Conservation (phyloP, 768 basidiomycete genomes). For the Lyophyllum atratum region DNA sequence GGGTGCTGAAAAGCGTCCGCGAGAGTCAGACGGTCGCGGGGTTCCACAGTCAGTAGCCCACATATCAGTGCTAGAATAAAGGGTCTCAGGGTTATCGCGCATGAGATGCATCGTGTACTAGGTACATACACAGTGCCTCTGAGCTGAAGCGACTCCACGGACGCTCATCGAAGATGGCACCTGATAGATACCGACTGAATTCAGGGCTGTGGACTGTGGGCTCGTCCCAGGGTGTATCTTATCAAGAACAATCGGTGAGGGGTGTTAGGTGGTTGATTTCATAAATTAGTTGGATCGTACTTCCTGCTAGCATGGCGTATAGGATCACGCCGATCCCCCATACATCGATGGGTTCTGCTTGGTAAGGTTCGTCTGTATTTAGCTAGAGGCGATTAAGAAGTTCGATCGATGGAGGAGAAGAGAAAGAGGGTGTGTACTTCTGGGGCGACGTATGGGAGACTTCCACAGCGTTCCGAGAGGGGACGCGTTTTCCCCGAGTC, state of each 20-base stretch:
- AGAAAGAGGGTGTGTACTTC: background rate
- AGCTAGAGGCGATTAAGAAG: slow-evolving; percentile 46
- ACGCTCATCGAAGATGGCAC: slow-evolving; percentile 67
- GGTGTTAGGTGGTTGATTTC: background rate
- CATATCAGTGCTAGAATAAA: slow-evolving; percentile 66
- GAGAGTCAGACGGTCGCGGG: slow-evolving; percentile 67
- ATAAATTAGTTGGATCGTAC: slow-evolving; percentile 45
- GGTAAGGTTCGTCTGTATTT: slow-evolving; percentile 65
- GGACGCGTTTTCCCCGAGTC: slow-evolving; percentile 73
- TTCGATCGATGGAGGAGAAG: background rate
- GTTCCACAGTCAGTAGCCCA: slow-evolving; percentile 72
- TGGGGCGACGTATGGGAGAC: slow-evolving; percentile 16
- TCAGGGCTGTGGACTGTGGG: slow-evolving; percentile 81
- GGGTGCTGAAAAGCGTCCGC: slow-evolving; percentile 51
- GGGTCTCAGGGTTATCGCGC: background rate
- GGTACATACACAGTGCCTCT: slow-evolving; percentile 61
- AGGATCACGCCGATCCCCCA: slow-evolving; percentile 97
- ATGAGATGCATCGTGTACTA: background rate
- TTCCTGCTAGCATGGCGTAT: slow-evolving; percentile 88
- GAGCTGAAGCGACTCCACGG: slow-evolving; percentile 77
- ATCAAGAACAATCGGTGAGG: background rate
- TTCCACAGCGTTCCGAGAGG: slow-evolving; percentile 40
- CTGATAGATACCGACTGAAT: slow-evolving; percentile 72
- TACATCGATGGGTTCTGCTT: slow-evolving; percentile 91
- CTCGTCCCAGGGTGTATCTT: slow-evolving; percentile 98